Base-by-base conservation (phyloP, 1,139 yeast species). In the Suhomyces guaymorum region DNA sequence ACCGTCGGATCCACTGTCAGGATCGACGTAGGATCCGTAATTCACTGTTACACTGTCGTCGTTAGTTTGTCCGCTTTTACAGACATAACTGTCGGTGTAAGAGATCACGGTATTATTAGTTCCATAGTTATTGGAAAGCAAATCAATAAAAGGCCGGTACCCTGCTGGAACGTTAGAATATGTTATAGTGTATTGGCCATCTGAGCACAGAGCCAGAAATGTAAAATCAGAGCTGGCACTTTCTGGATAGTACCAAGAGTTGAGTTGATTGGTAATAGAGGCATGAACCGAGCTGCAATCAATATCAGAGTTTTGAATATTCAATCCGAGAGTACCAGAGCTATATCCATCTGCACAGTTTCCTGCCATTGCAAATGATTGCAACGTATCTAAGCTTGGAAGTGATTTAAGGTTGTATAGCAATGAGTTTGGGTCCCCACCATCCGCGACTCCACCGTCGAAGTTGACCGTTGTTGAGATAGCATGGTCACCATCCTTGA, bases 401-500 rank as follows among this genome's bases (percentile, higher is more conserved):
- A 17, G 8, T 5, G 8, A 6, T 8, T 8, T 6, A 8, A 17
- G 19, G n/a, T n/a, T n/a, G n/a, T n/a, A n/a, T n/a, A n/a, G n/a
- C n/a, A n/a, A 6, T 17, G 19, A 8, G 7, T 8, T 8, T 17
- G 5, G 19, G 19, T 17, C 7, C n/a, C n/a, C n/a, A n/a, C n/a
- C n/a, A 17, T 17, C 8, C 19, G 19, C 7, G 19, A 17, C 19
- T 6, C 19, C 38, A 4, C 38, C 34, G 1, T 18, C 21, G 28
- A 52, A 52, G 11, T 24, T 20, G 5, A 49, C 54, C 5, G 39
- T 29, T 5, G 39, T 44, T 4, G 50, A 28, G 12, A 59, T 26
- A 12, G 35, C 12, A 15, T 43, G 53, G 11, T 32, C 27, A n/a
- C 66, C 66, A 42, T 57, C 64, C 12, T 31, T 35, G 44, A 57